Base-by-base conservation (phyloP, 2,329 filamentous ascomycete genomes). In the Aspergillus texensis region DNA sequence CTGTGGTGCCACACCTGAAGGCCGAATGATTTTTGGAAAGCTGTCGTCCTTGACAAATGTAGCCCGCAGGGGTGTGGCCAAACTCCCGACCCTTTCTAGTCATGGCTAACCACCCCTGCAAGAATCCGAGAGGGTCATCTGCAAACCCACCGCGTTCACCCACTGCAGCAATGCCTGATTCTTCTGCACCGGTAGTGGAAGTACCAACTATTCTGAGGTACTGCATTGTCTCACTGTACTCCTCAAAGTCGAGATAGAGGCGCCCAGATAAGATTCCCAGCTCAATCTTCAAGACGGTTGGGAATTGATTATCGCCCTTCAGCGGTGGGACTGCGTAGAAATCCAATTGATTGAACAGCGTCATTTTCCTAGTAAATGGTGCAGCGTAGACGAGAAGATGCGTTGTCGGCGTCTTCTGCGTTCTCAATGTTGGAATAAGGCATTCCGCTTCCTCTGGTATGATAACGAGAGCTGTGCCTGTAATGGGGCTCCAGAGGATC, bases 401-500 rank as follows among this genome's bases (percentile, higher is more conserved):
- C 0, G 81, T 80, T 0, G 81, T 80, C 1, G 19, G 6, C 4
- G 70, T 45, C 2, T 43, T 26, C 0, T 48, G 16, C 0, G 53
- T 26, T 6, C 73, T 73, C 46, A 89, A 65, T 0, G 79, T 64
- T 0, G 80, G 79, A 3, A 91, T 78, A 0, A 90, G 67, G 0
- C 69, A 46, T 61, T 91, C 86, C 0, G 83, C 87, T 71, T 91
- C 89, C 66, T 91, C 88, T 0, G 88, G 85, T 26, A 85, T 86
- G 1, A 91, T 70, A 2, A 91, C 72, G 0, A 91, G 65, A 0
- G 83, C 89, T 0, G 79, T 82, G 12, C 84, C 70, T 0, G 77
- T 76, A 0, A 66, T 21, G 0, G 68, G 67, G 62, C 82, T 86
- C 83, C 84, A 89, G 0, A 91, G 72, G 1, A 91, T 70, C 88